These are phyloP conservation scores for Pseudocercospora vitis DNA, from an alignment of 2,329 filamentous ascomycete species.

Conservation along the genomic window DNA sequence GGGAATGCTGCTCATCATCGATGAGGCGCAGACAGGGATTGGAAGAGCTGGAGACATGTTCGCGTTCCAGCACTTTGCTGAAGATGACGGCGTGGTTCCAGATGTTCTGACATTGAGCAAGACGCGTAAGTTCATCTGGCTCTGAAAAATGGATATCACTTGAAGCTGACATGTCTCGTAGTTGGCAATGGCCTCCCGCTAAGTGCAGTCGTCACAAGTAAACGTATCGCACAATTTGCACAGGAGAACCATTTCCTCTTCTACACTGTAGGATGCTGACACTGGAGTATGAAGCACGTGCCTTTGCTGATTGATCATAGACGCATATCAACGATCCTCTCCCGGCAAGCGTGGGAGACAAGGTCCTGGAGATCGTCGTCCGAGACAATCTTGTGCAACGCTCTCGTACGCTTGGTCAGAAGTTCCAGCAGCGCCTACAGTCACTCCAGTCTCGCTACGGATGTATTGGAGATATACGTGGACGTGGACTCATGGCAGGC, in stretches of 20 bases:
- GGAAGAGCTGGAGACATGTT: conserved; percentile 59
- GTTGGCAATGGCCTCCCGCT: conserved; percentile 36
- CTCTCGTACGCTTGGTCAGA: conserved; percentile 24
- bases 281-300: neutral
- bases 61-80: conserved; percentile 52
- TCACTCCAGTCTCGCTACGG: conserved; percentile 30
- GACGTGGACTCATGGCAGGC: conserved; percentile 35
- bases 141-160: neutral
- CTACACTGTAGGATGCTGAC: conserved; percentile 23
- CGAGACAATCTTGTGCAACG: conserved; percentile 30
- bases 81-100: conserved; percentile 46
- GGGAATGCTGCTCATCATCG: conserved; percentile 59
- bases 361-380: conserved; percentile 36
- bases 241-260: conserved; percentile 32
- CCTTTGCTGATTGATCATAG: neutral
- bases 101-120: conserved; percentile 50
- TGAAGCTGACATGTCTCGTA: neutral
- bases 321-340: conserved; percentile 38
- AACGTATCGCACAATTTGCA: conserved; percentile 25
- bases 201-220: conserved; percentile 32
- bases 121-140: conserved; percentile 20
- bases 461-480: conserved; percentile 37
- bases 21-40: conserved; percentile 62
- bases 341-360: conserved; percentile 34
- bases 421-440: conserved; percentile 28